A percentile compares a stretch with the other conserved stretches of the same genome.
These are phyloP conservation scores for Prunus dulcis DNA, from an alignment of 306 rosid species.

Conservation along the genomic window DNA sequence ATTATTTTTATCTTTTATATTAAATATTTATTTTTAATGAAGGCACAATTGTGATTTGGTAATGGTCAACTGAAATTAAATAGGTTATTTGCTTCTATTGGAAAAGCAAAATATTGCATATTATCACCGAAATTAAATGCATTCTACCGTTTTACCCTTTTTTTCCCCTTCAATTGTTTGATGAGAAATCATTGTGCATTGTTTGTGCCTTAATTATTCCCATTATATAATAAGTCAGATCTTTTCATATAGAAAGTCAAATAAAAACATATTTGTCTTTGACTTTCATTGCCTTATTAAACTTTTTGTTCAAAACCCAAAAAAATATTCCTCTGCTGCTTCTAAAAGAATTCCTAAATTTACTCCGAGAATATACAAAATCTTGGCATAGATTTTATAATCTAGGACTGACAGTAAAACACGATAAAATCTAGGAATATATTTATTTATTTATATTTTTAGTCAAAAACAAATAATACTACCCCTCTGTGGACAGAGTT, in stretches of 20 bases:
- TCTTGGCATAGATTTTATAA: background rate
- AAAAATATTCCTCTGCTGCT: too few species aligned
- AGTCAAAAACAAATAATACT: too few species aligned
- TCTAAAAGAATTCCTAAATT: conserved; percentile 2
- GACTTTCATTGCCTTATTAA: background rate
- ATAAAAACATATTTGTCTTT: background rate
- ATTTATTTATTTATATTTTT: too few species aligned
- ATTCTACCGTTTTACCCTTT: background rate
- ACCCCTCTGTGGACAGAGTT: too few species aligned
- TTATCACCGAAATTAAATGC: background rate
- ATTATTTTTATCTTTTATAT: background rate
- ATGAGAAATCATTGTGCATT: too few species aligned
- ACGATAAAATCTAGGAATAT: too few species aligned
- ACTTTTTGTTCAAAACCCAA: background rate
- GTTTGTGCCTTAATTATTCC: too few species aligned
- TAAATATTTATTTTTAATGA: background rate
- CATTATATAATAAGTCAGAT: background rate
- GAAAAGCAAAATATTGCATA: too few species aligned
- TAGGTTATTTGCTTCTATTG: too few species aligned
- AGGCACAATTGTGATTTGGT: background rate
- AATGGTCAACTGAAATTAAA: too few species aligned
- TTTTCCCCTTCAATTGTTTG: background rate
- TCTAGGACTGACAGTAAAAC: background rate
- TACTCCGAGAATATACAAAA: background rate
- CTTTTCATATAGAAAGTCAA: background rate